These are phyloP conservation scores for Mycothermus thermophilus DNA, from an alignment of 495 filamentous ascomycete species.

Conservation along the genomic window DNA sequence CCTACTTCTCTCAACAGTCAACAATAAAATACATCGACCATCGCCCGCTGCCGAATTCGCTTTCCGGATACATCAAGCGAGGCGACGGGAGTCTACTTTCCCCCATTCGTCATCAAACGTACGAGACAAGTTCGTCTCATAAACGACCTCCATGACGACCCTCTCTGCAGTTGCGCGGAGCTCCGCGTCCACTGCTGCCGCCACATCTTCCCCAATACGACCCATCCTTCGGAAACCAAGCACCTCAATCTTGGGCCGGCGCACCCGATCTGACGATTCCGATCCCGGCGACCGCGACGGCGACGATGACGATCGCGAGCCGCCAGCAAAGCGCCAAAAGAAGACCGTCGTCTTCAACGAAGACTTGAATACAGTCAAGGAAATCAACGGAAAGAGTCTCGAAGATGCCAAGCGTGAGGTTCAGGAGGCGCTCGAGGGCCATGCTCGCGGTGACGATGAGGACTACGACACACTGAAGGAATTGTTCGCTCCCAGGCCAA, in stretches of 20 bases:
- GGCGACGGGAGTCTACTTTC: not conserved
- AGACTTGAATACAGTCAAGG: slow-evolving; percentile 49
- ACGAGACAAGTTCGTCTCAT: not conserved
- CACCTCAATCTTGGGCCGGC: slow-evolving; percentile 22
- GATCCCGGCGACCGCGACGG: slow-evolving; percentile 30
- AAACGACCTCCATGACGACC: slow-evolving; percentile 18
- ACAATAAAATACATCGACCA: too few species aligned
- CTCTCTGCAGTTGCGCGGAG: slow-evolving; percentile 15
- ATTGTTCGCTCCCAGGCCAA: slow-evolving; percentile 40
- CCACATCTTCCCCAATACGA: slow-evolving; percentile 22
- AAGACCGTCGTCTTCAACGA: slow-evolving; percentile 59
- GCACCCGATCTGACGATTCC: slow-evolving; percentile 25
- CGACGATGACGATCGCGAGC: slow-evolving; percentile 33
- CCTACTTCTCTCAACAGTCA: too few species aligned
- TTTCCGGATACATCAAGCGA: too few species aligned
- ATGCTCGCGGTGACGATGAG: slow-evolving; percentile 51
- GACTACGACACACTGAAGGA: slow-evolving; percentile 62
- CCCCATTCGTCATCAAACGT: not conserved
- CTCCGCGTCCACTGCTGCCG: slow-evolving; percentile 9
- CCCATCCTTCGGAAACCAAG: slow-evolving; percentile 34
- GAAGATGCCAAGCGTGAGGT: slow-evolving; percentile 59
- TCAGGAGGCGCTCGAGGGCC: slow-evolving; percentile 53
- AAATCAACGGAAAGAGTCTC: slow-evolving; percentile 31
- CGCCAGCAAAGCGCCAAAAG: slow-evolving; percentile 39
- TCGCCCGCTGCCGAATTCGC: too few species aligned